Evolutionary conservation across 257 asterid species (phyloP), one percentile per base, ranked within the genome.

Genomic region (Capsicum chinense): DNA sequence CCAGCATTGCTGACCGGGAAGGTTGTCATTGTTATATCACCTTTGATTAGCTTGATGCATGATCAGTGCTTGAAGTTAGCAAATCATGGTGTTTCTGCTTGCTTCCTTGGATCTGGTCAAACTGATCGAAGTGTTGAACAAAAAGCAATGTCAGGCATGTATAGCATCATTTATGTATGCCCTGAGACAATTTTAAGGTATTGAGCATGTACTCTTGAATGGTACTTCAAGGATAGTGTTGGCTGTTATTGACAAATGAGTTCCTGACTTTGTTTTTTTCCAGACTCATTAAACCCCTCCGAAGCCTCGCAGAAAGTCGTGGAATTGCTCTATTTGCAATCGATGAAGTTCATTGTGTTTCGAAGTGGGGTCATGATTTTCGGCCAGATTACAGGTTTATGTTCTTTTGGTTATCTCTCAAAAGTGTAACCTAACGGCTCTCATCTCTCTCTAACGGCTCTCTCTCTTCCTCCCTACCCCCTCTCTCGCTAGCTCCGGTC

Each of bases 91-190:
- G 87, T 94, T 76, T 89, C 95, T 12, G 97, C 97, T 85, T 94
- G 97, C 92, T 94, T 94, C 86, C 98, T 94, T 79, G 98, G 98
- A 88, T 94, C 97, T 89, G 98, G 98, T 86, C 98, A 94, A 87
- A 83, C 86, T 83, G 97, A 92, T 86, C 88, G 60, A 90, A 91
- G 90, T 86, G 93, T 94, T 79, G 98, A 94, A 80, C 84, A 84
- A 81, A 94, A 92, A 88, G 98, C 98, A 68, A 92, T 94, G 92
- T 83, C 67, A 4, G 98, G 98, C 71, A 85, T 89, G 83, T 92
- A 92, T 52, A 87, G 80, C 85, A 90, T 94, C 76, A 86, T 94
- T 21, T 94, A 94, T 86, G 95, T 91, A 79, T 94, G 98, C 88
- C 98, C 98, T 14, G 98, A 94, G 90, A 94, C 98, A 82, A 83